phyloP scores from a whole-genome alignment of 371 early-diverging fungal species.

The Lichtheimia ornata region DNA sequence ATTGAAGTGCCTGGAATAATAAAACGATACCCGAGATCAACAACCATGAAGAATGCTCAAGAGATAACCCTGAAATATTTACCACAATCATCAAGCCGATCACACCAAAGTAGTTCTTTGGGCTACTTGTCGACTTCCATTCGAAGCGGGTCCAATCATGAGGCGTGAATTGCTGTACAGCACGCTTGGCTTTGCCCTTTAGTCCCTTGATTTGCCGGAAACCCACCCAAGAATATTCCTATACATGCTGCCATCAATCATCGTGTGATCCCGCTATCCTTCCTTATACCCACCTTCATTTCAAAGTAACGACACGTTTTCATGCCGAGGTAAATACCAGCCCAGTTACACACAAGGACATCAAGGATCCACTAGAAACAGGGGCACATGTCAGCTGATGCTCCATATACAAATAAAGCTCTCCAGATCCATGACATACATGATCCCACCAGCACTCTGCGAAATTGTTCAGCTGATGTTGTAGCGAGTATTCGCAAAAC shows the following conservation, averaged over 20 bases:
- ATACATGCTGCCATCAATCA: constrained; percentile 1
- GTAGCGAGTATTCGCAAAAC: constrained; percentile 91
- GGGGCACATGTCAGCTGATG: background rate
- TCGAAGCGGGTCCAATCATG: constrained; percentile 91
- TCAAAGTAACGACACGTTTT: constrained; percentile 95
- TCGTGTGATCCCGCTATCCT: background rate
- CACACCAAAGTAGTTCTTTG: constrained; percentile 77
- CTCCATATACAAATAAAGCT: background rate
- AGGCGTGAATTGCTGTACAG: constrained; percentile 93
- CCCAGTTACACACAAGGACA: constrained; percentile 93
- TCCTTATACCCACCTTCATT: constrained; percentile 66
- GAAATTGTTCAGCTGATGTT: constrained; percentile 96
- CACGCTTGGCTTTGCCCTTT: constrained; percentile 85
- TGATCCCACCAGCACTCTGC: constrained; percentile 99
- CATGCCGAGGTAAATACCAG: constrained; percentile 92
- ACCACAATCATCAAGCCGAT: constrained; percentile 63
- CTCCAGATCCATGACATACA: constrained; percentile 49
- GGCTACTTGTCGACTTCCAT: constrained; percentile 83
- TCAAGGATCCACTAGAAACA: constrained; percentile 94
- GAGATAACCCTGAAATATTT: constrained; percentile 8
- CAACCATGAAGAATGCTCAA: too few relatives aligned
- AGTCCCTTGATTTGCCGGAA: constrained; percentile 81
- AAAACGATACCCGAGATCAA: too few relatives aligned
- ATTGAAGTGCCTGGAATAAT: constrained; percentile 60
- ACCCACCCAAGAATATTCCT: constrained; percentile 91